These are phyloP conservation scores for Solioccasus polychromus DNA, from an alignment of 768 basidiomycete species.

Conservation along the genomic window DNA sequence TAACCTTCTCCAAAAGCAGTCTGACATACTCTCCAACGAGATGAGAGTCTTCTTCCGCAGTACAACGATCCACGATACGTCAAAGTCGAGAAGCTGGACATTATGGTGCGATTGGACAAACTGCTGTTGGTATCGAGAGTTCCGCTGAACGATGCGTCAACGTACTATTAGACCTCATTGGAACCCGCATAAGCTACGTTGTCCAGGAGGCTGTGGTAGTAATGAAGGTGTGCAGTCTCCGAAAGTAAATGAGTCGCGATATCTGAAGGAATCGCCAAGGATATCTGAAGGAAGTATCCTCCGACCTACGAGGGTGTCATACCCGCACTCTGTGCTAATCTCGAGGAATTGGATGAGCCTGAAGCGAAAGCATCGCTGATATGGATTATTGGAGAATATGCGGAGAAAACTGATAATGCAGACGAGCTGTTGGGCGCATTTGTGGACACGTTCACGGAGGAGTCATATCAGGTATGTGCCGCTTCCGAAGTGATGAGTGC, in stretches of 20 bases:
- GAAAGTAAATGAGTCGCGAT: no score
- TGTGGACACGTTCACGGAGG: constrained; percentile 90
- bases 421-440: constrained; percentile 88
- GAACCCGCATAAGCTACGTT: constrained; percentile 92
- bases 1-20: constrained; percentile 91
- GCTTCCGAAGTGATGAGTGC: neutral
- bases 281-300: constrained; percentile 97
- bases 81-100: constrained; percentile 97
- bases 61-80: constrained; percentile 99
- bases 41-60: constrained; percentile 99
- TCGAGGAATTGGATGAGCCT: constrained; percentile 96
- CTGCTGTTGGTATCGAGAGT: constrained; percentile 91
- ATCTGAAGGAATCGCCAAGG: constrained; percentile 45
- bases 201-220: constrained; percentile 98
- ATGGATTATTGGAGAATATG: constrained; percentile 99
- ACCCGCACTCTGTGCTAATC: constrained; percentile 88
- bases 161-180: constrained; percentile 89
- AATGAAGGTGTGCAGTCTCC: constrained; percentile 73
- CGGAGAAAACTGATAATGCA: constrained; percentile 95
- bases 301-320: constrained; percentile 96
- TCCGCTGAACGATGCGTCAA: constrained; percentile 95
- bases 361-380: constrained; percentile 97
- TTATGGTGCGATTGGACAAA: constrained; percentile 98
- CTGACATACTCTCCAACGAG: constrained; percentile 89
- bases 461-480: constrained; percentile 72